Conservation (phyloP, 2,329 filamentous ascomycete species). For the Colletotrichum nymphaeae region DNA sequence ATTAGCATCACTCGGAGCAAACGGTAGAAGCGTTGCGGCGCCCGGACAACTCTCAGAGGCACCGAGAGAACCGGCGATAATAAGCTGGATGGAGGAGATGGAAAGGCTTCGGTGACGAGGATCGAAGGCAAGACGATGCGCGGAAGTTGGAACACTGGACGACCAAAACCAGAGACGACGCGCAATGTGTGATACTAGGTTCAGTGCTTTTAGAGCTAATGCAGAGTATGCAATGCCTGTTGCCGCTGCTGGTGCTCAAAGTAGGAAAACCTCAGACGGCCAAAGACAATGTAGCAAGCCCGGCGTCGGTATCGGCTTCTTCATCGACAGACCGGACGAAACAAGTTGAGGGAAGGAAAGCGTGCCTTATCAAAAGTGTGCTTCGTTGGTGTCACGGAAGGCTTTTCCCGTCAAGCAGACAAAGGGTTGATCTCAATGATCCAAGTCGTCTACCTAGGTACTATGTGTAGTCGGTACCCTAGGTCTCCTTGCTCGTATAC, state of each 20-base stretch:
- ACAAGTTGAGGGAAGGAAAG: background rate
- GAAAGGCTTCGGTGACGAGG: constrained; percentile 3
- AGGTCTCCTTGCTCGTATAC: background rate
- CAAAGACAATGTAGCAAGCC: constrained; percentile 1
- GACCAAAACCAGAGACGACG: constrained; percentile 9
- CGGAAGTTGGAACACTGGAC: background rate
- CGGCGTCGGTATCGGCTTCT: constrained; percentile 15
- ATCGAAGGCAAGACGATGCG: background rate
- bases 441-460: background rate
- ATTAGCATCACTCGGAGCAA: constrained; percentile 4
- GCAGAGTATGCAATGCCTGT: constrained; percentile 7
- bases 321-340: background rate
- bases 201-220: constrained; percentile 22
- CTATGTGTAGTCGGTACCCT: background rate
- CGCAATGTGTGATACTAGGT: constrained; percentile 4
- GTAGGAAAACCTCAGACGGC: constrained; percentile 25
- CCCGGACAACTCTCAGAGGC: constrained; percentile 15
- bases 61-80: background rate
- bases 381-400: background rate
- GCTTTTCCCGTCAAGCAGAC: background rate
- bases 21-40: constrained; percentile 16
- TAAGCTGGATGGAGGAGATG: background rate
- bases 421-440: background rate
- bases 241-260: background rate
- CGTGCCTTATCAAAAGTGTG: background rate